Base-by-base conservation (phyloP, 768 basidiomycete genomes). In the Megacollybia marginata region DNA sequence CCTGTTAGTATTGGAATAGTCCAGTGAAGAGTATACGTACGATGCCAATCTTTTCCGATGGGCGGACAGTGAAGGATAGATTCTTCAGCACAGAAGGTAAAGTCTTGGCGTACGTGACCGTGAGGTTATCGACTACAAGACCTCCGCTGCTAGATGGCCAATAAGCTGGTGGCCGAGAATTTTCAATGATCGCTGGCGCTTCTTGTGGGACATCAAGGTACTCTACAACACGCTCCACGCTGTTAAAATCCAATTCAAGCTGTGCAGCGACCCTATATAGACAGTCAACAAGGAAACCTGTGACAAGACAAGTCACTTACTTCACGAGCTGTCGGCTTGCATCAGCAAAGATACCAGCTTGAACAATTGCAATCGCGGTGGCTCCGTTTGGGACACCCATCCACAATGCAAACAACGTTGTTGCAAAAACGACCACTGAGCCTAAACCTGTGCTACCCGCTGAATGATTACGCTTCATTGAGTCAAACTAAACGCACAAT, bases 241-340 rank as follows among this genome's bases (percentile, higher is more conserved):
- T 80, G 57, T 85, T 86, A 63, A 85, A 86, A 56, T 86, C 83
- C 11, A 86, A 72, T 59, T 86, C 85, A 2, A 86, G 62, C 55
- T 85, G 83, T 2, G 84, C 85, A 44, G 78, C 75, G 9, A 86
- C 83, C 55, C 80, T 79, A 52, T 8, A 34, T 32, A 12, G 28
- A 13, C 33, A 15, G 36, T 47, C 51, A 49, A 16, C 35, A 42
- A 43, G 12, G 16, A 32, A 18, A 23, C 18, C n/a, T 16, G 33
- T 4, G 32, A 50, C 36, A 2, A 48, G 46, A 16, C 38, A 10
- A 23, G n/a, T 12, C 33, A 57, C 70, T 16, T 52, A 76, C 78
- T 64, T 77, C 19, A 85, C 80, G 11, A 86, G 75, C 48, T 80
- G 76, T 40, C 83, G 68, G 42, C 78, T 83, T 11, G 83, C 83